Percentiles rank a stretch among this genome's conserved stretches.
These are phyloP conservation scores for Protostelium mycophagum DNA, from an alignment of 78 protist species.

Conservation along the genomic window DNA sequence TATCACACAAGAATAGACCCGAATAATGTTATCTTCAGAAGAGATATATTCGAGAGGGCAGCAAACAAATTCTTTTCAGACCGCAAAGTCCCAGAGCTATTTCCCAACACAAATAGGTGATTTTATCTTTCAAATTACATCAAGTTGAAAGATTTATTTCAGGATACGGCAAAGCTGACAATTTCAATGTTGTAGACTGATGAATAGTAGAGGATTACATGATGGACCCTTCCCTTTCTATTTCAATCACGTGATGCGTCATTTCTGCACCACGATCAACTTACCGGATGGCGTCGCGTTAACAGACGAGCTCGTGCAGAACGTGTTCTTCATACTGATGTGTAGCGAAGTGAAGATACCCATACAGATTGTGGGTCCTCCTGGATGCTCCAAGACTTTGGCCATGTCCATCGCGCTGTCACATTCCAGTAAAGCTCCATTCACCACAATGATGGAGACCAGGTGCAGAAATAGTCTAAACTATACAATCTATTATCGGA, in stretches of 20 bases:
- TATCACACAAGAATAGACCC: constrained; percentile 6
- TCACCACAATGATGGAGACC: too few species aligned
- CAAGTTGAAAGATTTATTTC: not conserved
- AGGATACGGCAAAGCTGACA: not conserved
- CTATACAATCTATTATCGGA: too few species aligned
- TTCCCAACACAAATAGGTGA: too few species aligned
- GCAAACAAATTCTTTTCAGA: too few species aligned
- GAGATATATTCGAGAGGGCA: too few species aligned
- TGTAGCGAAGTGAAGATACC: constrained; percentile 18
- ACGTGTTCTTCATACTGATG: constrained; percentile 22
- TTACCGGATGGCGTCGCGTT: constrained; percentile 41
- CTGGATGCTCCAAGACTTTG: constrained; percentile 47
- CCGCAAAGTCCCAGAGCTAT: too few species aligned
- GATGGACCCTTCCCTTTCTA: not conserved
- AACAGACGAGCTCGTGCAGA: constrained; percentile 28
- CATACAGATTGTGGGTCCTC: constrained; percentile 44
- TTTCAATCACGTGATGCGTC: not conserved
- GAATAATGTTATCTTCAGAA: not conserved
- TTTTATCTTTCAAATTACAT: not conserved
- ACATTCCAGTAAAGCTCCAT: too few species aligned
- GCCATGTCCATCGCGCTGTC: constrained; percentile 14
- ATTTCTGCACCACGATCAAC: not conserved
- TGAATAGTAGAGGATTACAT: not conserved
- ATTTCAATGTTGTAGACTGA: not conserved
- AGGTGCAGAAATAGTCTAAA: too few species aligned